A percentile compares a stretch with the other conserved stretches of the same genome.
Conservation (phyloP, 768 basidiomycete genomes). For the Hydnomerulius pinastri region DNA sequence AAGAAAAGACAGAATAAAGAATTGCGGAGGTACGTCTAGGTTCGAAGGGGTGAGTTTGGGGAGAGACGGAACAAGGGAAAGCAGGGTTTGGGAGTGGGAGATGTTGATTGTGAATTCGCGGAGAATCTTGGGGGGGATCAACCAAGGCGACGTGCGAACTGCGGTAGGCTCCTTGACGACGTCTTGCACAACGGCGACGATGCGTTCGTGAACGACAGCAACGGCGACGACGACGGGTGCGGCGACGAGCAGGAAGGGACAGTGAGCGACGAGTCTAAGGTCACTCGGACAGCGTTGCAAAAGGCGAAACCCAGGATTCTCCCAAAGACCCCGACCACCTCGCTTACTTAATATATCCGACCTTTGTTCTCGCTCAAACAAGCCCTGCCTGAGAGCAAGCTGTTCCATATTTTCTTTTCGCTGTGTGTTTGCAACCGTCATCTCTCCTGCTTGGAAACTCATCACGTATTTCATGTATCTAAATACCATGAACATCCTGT, state of each 20-base stretch:
- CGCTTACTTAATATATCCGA: constrained; percentile 21
- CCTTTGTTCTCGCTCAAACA: constrained; percentile 3
- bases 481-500: no score
- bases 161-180: constrained; percentile 15
- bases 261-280: constrained; percentile 34
- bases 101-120: constrained; percentile 25
- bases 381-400: background rate
- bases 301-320: constrained; percentile 35
- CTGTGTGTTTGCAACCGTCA: no score
- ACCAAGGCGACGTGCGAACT: constrained; percentile 34
- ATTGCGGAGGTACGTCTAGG: constrained; percentile 20
- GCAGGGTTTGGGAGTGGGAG: constrained; percentile 19
- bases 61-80: constrained; percentile 21
- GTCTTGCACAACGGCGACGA: constrained; percentile 26
- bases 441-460: no score
- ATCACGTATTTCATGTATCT: no score
- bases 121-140: constrained; percentile 9
- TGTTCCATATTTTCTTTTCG: no score
- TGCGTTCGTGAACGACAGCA: constrained; percentile 21
- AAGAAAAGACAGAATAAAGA: constrained; percentile 23
- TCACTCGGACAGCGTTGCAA: constrained; percentile 35
- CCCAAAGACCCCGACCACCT: constrained; percentile 33
- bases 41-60: constrained; percentile 22
- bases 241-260: constrained; percentile 31
- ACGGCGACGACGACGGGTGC: constrained; percentile 24